These are phyloP conservation scores for Corymbia calophylla DNA, from an alignment of 441 rosid genomes.

Conservation along the genomic window DNA sequence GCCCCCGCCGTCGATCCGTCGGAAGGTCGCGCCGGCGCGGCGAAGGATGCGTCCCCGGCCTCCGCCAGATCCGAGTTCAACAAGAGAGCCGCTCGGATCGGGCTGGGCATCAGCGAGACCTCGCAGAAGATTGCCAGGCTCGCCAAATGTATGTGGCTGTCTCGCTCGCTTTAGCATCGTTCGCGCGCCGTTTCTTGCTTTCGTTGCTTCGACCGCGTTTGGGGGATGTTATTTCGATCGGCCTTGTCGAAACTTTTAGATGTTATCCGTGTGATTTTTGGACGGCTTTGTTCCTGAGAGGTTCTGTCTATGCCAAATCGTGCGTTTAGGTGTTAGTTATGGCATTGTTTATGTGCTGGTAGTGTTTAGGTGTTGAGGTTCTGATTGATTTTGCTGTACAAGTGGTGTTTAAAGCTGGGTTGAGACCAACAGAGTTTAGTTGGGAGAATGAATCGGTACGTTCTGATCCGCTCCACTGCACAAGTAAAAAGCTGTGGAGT, in stretches of 20 bases:
- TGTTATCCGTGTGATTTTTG: neutral
- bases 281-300: neutral
- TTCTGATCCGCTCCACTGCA: neutral
- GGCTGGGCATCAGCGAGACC: conserved; percentile 64
- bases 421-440: neutral
- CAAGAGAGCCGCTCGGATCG: conserved; percentile 64
- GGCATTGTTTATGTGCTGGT: neutral
- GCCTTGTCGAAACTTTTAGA: neutral
- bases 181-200: neutral
- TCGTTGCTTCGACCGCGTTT: neutral
- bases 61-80: conserved; percentile 79
- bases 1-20: conserved; percentile 13
- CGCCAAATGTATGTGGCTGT: conserved; percentile 38
- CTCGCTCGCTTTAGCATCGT: neutral
- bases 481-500: neutral
- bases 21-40: conserved; percentile 15
- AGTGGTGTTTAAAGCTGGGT: neutral
- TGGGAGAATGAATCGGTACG: neutral
- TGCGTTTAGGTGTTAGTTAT: neutral
- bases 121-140: conserved; percentile 68
- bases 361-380: neutral
- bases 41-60: conserved; percentile 12
- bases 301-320: neutral
- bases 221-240: neutral
- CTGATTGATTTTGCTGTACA: neutral